These are phyloP conservation scores for Phytophthora meadii DNA, from an alignment of 352 stramenopile genomes.

Conservation along the genomic window DNA sequence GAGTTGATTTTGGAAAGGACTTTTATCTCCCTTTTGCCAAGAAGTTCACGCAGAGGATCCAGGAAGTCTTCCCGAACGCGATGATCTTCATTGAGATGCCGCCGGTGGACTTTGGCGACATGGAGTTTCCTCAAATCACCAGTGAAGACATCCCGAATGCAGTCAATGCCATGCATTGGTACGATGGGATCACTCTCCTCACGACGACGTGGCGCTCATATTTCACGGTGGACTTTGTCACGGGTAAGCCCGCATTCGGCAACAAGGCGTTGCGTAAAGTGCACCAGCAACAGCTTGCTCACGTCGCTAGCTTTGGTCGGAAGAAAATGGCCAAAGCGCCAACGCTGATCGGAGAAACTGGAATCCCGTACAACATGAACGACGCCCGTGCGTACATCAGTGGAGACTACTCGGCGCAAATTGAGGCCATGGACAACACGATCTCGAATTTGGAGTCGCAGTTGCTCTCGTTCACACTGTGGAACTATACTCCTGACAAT, in stretches of 20 bases:
- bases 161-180: constrained; percentile 91
- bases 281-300: constrained; percentile 62
- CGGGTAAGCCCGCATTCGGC: constrained; percentile 66
- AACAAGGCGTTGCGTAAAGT: constrained; percentile 52
- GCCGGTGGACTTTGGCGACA: constrained; percentile 61
- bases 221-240: constrained; percentile 71
- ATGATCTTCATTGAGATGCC: constrained; percentile 86
- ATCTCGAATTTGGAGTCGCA: constrained; percentile 66
- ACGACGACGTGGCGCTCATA: constrained; percentile 66
- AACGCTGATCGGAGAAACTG: constrained; percentile 66
- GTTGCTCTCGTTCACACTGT: constrained; percentile 83
- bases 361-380: constrained; percentile 69
- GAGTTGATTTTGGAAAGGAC: constrained; percentile 70
- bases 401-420: constrained; percentile 54
- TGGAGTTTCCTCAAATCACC: constrained; percentile 63
- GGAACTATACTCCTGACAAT: constrained; percentile 88
- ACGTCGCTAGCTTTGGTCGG: constrained; percentile 55
- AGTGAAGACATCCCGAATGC: constrained; percentile 53
- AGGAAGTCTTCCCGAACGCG: constrained; percentile 51
- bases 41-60: constrained; percentile 58
- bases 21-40: constrained; percentile 80
- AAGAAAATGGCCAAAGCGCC: constrained; percentile 49
- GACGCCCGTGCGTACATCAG: constrained; percentile 44
- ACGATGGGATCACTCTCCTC: constrained; percentile 89
- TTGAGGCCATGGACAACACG: constrained; percentile 67